Evolutionary conservation across 1,139 yeast genomes (phyloP).

Genomic region (Yamadazyma triangularis): DNA sequence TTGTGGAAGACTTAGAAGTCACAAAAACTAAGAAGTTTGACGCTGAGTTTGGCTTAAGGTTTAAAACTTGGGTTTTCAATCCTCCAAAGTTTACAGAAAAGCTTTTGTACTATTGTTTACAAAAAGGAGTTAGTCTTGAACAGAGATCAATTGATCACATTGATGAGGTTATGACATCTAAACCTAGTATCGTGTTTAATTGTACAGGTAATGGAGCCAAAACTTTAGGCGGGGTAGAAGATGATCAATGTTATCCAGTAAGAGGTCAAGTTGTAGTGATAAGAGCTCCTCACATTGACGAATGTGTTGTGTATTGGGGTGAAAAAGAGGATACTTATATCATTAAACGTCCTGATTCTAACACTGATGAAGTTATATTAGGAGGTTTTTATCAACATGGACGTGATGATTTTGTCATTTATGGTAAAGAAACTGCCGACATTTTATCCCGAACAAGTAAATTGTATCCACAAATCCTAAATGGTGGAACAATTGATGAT

Average conservation of each 20-base stretch:
- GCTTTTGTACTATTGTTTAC: slow-evolving; percentile 6
- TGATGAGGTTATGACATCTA: slow-evolving; percentile 45
- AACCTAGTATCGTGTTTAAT: slow-evolving; percentile 52
- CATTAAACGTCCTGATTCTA: slow-evolving; percentile 16
- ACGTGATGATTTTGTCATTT: slow-evolving; percentile 55
- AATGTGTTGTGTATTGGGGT: slow-evolving; percentile 50
- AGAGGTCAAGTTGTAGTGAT: slow-evolving; percentile 69
- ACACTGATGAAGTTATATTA: slow-evolving; percentile 48
- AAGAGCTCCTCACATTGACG: slow-evolving; percentile 51
- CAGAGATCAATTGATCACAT: slow-evolving; percentile 45
- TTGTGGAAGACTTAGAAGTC: slow-evolving; percentile 1
- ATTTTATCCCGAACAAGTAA: slow-evolving; percentile 52
- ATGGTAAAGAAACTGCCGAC: slow-evolving; percentile 48
- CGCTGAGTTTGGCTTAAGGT: slow-evolving; percentile 48
- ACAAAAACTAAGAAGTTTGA: slow-evolving; percentile 28
- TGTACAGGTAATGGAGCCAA: slow-evolving; percentile 68
- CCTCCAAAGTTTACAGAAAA: slow-evolving; percentile 30
- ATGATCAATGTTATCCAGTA: slow-evolving; percentile 51
- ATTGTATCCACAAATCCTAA: slow-evolving; percentile 48
- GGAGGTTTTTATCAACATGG: slow-evolving; percentile 64
- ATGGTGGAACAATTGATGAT: slow-evolving; percentile 15
- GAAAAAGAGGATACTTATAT: slow-evolving; percentile 54
- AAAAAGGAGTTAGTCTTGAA: slow-evolving; percentile 22
- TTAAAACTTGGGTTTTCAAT: slow-evolving; percentile 62
- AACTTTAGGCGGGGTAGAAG: slow-evolving; percentile 53